These are phyloP conservation scores for Claviceps quebecensis DNA, from an alignment of 2,329 filamentous ascomycete species.

Conservation along the genomic window DNA sequence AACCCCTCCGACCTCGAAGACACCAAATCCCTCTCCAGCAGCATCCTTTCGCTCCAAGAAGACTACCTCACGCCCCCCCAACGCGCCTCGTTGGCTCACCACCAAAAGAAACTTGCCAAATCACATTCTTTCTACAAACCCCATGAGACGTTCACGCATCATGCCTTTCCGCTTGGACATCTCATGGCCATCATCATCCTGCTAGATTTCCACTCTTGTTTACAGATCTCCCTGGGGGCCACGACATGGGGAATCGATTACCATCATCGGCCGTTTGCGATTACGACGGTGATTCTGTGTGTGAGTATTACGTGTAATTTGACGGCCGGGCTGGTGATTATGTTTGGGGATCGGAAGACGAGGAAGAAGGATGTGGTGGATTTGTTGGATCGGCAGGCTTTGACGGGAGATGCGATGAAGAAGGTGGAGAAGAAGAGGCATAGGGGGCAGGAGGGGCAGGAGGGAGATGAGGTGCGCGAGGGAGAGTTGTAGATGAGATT, in stretches of 20 bases:
- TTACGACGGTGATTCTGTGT: conserved; percentile 71
- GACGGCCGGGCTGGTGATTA: conserved; percentile 61
- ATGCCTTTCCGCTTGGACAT: conserved; percentile 60
- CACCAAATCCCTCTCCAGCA: conserved; percentile 16
- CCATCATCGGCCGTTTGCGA: conserved; percentile 49
- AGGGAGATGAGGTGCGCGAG: not conserved
- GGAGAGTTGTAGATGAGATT: not conserved
- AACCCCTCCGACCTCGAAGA: conserved; percentile 17
- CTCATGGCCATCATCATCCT: conserved; percentile 67
- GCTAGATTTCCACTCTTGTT: conserved; percentile 63
- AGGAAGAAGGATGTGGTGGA: conserved; percentile 78
- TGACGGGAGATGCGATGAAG: conserved; percentile 47
- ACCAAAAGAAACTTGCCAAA: conserved; percentile 66
- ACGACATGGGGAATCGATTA: conserved; percentile 70
- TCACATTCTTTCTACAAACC: conserved; percentile 85
- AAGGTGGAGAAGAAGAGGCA: conserved; percentile 22
- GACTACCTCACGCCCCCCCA: conserved; percentile 52
- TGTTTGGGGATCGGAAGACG: conserved; percentile 59
- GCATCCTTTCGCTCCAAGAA: conserved; percentile 30
- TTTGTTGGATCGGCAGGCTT: conserved; percentile 58
- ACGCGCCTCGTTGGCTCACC: conserved; percentile 57
- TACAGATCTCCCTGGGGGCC: conserved; percentile 67
- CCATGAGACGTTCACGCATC: conserved; percentile 70
- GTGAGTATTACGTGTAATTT: conserved; percentile 69
- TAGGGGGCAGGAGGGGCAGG: not conserved